Percentiles rank a stretch among this genome's conserved stretches.
phyloP scores from a whole-genome alignment of 306 rosid genomes.

The Acacia acuminata region DNA sequence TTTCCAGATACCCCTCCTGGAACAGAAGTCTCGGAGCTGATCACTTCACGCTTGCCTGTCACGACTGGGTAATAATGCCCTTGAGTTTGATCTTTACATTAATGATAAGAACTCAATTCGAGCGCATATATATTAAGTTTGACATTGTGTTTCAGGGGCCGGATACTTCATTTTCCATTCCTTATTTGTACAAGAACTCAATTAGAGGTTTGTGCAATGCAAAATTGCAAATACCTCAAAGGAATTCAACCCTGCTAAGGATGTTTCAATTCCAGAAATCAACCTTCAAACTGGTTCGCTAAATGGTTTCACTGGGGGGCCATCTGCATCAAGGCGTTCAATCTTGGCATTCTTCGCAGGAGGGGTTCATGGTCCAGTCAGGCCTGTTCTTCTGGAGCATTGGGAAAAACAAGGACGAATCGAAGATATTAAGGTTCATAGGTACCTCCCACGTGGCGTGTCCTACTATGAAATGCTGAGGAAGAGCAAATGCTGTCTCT shows the following conservation, averaged over 20 bases:
- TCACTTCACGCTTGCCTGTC: constrained; percentile 90
- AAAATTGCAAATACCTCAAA: constrained; percentile 91
- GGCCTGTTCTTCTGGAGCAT: constrained; percentile 63
- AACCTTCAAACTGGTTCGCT: constrained; percentile 66
- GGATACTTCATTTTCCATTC: constrained; percentile 53
- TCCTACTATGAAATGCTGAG: constrained; percentile 74
- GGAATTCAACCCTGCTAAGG: constrained; percentile 75
- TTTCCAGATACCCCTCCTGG: constrained; percentile 77
- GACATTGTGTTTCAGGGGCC: constrained; percentile 60
- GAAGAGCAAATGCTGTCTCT: constrained; percentile 77
- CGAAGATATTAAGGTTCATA: constrained; percentile 60
- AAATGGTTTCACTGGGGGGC: constrained; percentile 55
- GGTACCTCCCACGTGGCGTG: constrained; percentile 72
- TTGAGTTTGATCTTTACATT: neutral
- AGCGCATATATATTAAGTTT: neutral
- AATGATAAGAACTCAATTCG: too few relatives aligned
- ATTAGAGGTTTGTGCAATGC: constrained; percentile 84
- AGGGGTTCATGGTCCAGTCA: constrained; percentile 80
- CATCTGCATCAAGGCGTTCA: constrained; percentile 64
- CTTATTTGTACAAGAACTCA: constrained; percentile 56
- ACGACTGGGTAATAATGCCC: constrained; percentile 67
- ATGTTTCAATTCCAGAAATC: constrained; percentile 84
- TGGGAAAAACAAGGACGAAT: constrained; percentile 84
- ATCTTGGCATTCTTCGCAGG: constrained; percentile 82
- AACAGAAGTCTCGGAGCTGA: constrained; percentile 87